Conservation (phyloP, 805 yeast genomes). For the Millerozyma miso region DNA sequence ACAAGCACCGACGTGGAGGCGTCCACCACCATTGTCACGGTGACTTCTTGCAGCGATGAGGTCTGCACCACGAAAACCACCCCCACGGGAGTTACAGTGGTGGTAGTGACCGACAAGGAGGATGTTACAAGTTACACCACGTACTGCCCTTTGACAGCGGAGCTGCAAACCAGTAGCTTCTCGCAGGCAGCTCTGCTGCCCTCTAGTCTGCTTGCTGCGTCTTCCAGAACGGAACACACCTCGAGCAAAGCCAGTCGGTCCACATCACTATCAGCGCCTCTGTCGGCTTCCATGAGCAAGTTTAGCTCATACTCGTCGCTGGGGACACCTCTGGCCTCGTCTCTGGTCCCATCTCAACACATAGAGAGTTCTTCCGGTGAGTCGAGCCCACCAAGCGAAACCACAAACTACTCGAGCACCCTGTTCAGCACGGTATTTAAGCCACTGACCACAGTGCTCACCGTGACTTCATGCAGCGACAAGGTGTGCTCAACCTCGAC, state of each 20-base stretch:
- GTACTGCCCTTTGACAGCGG: constrained; percentile 13
- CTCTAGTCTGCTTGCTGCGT: neutral
- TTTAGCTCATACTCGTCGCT: neutral
- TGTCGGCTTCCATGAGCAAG: no score
- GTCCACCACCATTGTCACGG: constrained; percentile 3
- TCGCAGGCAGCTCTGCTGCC: neutral
- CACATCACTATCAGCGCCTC: neutral
- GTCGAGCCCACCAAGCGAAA: neutral
- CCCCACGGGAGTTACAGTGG: constrained; percentile 20
- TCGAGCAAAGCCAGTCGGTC: neutral
- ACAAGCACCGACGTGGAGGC: neutral
- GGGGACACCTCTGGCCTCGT: neutral
- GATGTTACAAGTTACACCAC: constrained; percentile 12
- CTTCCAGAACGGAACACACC: neutral
- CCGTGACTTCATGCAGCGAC: constrained; percentile 7
- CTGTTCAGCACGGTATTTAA: constrained; percentile 11
- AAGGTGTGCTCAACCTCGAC: constrained; percentile 12
- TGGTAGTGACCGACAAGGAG: constrained; percentile 8
- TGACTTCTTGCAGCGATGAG: constrained; percentile 6
- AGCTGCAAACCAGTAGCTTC: neutral
- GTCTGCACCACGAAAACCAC: constrained; percentile 13
- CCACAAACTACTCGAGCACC: neutral
- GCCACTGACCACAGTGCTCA: constrained; percentile 12
- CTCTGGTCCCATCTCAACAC: neutral
- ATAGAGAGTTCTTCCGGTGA: neutral